These are phyloP conservation scores for Scheffersomyces insectosa DNA, from an alignment of 1,139 yeast genomes.

Conservation along the genomic window DNA sequence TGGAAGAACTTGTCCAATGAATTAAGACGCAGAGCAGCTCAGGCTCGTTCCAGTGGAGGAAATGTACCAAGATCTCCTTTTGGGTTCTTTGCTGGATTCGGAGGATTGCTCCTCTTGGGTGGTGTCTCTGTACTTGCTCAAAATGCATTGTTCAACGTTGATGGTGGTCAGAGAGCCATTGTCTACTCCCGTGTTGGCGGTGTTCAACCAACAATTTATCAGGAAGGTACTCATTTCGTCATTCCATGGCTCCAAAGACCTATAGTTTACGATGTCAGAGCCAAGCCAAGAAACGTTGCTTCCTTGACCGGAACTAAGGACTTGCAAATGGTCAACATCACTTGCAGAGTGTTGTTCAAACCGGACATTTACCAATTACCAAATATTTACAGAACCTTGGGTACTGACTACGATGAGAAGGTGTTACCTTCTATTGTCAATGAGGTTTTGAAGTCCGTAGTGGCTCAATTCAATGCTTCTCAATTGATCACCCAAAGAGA, in stretches of 20 bases:
- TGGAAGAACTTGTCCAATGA: conserved; percentile 71
- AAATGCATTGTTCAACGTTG: conserved; percentile 87
- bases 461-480: conserved; percentile 97
- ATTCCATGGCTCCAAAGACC: conserved; percentile 97
- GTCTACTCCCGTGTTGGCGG: conserved; percentile 88
- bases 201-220: conserved; percentile 78
- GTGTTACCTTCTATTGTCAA: conserved; percentile 95
- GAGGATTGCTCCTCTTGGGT: conserved; percentile 73
- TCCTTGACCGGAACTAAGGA: conserved; percentile 97
- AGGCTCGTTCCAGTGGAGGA: conserved; percentile 42
- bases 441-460: conserved; percentile 94
- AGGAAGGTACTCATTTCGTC: conserved; percentile 94
- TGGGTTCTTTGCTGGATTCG: conserved; percentile 73
- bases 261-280: conserved; percentile 89
- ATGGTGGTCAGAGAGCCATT: conserved; percentile 99
- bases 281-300: conserved; percentile 97
- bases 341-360: conserved; percentile 92
- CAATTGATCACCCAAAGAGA: conserved; percentile 98
- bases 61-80: conserved; percentile 53
- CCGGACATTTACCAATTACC: conserved; percentile 84
- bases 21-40: conserved; percentile 63
- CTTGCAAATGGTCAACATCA: conserved; percentile 97
- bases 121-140: conserved; percentile 69
- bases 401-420: conserved; percentile 92
- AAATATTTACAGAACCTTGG: conserved; percentile 84